A percentile compares a stretch with the other conserved stretches of the same genome.
phyloP scores from a whole-genome alignment of 179 eudicot species.

The Amaranthus tricolor region DNA sequence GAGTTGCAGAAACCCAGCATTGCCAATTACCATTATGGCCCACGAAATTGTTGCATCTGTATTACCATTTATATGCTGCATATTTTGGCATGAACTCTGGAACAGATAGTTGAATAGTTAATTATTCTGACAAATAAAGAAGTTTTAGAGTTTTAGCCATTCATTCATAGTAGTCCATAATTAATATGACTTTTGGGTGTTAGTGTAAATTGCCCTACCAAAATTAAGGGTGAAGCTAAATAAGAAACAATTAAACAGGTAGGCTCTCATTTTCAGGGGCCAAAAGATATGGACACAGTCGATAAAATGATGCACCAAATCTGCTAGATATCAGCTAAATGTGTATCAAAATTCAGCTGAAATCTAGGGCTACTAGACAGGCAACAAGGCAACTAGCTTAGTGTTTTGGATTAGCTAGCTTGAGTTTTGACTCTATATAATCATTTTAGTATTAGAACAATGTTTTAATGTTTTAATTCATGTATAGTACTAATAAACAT shows the following conservation, averaged over 20 bases:
- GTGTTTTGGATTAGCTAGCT: background rate
- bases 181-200: constrained; percentile 13
- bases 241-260: constrained; percentile 17
- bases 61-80: background rate
- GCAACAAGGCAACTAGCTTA: background rate
- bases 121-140: background rate
- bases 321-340: constrained; percentile 5
- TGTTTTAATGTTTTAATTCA: too few species aligned
- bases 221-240: constrained; percentile 16
- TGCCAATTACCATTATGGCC: constrained; percentile 16
- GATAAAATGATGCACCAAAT: background rate
- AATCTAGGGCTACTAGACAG: background rate
- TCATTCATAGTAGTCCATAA: background rate
- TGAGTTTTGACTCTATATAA: background rate
- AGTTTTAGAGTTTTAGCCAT: constrained; percentile 14
- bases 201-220: constrained; percentile 18
- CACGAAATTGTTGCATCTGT: constrained; percentile 15
- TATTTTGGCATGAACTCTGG: constrained; percentile 2
- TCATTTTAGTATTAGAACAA: too few species aligned
- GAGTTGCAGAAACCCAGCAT: too few species aligned
- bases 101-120: constrained; percentile 13
- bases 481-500: too few species aligned
- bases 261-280: constrained; percentile 26
- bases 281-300: constrained; percentile 18
- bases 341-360: background rate